These are phyloP conservation scores for Amphicarpaea edgeworthii DNA, from an alignment of 306 rosid species.

Conservation along the genomic window DNA sequence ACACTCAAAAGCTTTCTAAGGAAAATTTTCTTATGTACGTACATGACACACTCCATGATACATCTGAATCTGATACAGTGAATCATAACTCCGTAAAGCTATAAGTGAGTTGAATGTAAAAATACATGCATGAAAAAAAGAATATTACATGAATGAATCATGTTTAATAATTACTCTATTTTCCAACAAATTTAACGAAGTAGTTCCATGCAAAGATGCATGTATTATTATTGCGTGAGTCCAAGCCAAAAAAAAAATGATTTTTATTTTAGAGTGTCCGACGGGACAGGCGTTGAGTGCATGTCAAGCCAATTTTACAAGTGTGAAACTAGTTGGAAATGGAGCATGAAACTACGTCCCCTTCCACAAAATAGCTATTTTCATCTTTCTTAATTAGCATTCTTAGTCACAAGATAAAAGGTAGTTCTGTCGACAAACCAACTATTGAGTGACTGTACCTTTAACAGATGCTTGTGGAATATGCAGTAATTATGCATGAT, in stretches of 20 bases:
- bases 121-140: not conserved
- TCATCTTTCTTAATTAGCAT: not conserved
- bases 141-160: not conserved
- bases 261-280: not conserved
- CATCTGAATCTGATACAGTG: too few species aligned
- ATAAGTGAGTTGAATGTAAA: too few species aligned
- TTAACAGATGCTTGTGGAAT: not conserved
- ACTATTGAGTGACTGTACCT: not conserved
- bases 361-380: not conserved
- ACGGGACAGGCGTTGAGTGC: not conserved
- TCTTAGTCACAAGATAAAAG: conserved; percentile 9
- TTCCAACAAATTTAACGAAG: not conserved
- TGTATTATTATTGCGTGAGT: not conserved
- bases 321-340: too few species aligned
- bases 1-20: not conserved
- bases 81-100: too few species aligned
- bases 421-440: not conserved
- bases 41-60: not conserved
- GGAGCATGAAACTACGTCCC: not conserved
- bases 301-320: not conserved
- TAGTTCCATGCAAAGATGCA: not conserved
- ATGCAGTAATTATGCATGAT: not conserved
- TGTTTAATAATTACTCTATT: not conserved
- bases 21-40: not conserved
- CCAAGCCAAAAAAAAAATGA: not conserved